phyloP scores from a whole-genome alignment of 2,329 filamentous ascomycete genomes.

The Davidsoniella virescens region DNA sequence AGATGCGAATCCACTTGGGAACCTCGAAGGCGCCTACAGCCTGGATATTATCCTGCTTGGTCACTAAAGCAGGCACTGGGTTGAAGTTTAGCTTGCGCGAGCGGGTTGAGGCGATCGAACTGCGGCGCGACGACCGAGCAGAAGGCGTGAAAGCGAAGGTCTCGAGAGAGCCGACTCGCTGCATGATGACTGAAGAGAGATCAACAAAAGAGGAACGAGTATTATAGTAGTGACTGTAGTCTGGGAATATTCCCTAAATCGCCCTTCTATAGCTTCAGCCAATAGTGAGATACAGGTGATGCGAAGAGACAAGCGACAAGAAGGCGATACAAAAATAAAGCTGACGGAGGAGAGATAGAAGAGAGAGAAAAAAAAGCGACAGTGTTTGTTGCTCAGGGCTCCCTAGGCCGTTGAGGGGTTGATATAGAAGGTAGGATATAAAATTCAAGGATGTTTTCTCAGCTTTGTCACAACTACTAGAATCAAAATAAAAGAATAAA shows the following conservation, averaged over 20 bases:
- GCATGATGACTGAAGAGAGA: conserved; percentile 18
- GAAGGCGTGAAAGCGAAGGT: conserved; percentile 29
- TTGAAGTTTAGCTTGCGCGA: conserved; percentile 37
- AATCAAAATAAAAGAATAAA: not conserved
- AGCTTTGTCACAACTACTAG: not conserved
- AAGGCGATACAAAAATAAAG: not conserved
- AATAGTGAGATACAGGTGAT: not conserved
- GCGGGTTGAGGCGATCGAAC: conserved; percentile 30
- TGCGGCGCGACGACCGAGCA: conserved; percentile 23
- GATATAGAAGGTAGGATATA: too few relatives aligned
- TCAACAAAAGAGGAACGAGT: too few relatives aligned
- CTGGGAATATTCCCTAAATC: too few relatives aligned
- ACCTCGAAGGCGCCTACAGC: conserved; percentile 38
- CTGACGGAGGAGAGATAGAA: not conserved
- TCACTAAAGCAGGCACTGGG: conserved; percentile 28
- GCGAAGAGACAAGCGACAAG: not conserved
- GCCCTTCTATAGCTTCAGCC: too few relatives aligned
- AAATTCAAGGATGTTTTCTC: not conserved
- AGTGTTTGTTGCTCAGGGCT: too few relatives aligned
- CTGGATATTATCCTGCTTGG: conserved; percentile 25
- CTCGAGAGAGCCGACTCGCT: conserved; percentile 36
- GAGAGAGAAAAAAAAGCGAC: not conserved
- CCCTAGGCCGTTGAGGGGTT: too few relatives aligned
- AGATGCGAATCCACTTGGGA: conserved; percentile 35
- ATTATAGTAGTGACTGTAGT: too few relatives aligned